Evolutionary conservation across 2,329 filamentous ascomycete genomes (phyloP), one percentile per base, ranked within the genome.

Genomic region (Epichloe baconii): DNA sequence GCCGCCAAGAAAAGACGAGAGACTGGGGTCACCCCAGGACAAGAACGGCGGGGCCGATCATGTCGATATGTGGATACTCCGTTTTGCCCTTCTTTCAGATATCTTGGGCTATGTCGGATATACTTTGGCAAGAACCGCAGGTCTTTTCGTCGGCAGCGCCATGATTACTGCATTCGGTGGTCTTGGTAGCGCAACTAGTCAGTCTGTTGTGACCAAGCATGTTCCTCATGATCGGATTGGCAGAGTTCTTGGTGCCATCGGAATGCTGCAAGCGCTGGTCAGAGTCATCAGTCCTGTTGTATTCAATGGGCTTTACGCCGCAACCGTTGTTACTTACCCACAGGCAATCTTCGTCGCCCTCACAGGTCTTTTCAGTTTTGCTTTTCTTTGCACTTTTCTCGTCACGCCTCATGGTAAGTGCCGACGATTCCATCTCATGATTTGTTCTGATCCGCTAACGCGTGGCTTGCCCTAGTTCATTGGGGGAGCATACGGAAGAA

Each of bases 191-290:
- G 90, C 93, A 1, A 93, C 87, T 0, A 74, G 95, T 47, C 88
- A 95, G 62, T 84, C 86, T 1, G 79, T 85, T 0, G 71, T 96
- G 48, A 96, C 89, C 19, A 97, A 96, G 64, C 93, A 97, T 65
- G 84, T 97, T 0, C 88, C 90, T 0, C 75, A 82, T 0, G 86
- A 93, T 56, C 79, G 79, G 45, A 84, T 93, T 0, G 93, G 93
- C 0, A 83, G 93, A 64, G 72, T 97, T n/a, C 76, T 98, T 0
- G 93, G 93, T 21, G 90, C 89, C 1, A 85, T 84, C 15, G 93
- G 91, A 0, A 72, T 97, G 54, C 68, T 97, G 52, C 91, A 97
- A 67, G 86, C 88, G 1, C 68, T 95, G 37, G 80, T 86, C 3
- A 76, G 89, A 54, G 81, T 97, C 2, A 64, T 95, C 12, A 83